A percentile compares a stretch with the other conserved stretches of the same genome.
These are phyloP conservation scores for Pichia sp. DNA, from an alignment of 1,139 yeast genomes.

Conservation along the genomic window DNA sequence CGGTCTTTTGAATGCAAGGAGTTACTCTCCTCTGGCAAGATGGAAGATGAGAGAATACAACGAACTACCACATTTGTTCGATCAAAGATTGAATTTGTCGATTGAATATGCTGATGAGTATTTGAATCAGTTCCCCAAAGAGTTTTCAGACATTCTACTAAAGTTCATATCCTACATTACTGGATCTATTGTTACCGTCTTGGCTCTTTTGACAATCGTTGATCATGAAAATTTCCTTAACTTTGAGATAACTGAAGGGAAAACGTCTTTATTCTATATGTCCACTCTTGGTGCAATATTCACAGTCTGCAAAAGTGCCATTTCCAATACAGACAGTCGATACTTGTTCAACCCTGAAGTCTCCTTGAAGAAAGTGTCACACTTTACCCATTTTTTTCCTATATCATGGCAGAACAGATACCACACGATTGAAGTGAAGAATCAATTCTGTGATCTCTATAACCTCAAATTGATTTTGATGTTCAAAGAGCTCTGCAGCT, in stretches of 20 bases:
- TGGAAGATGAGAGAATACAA: conserved; percentile 95
- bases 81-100: conserved; percentile 68
- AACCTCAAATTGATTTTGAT: conserved; percentile 69
- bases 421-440: conserved; percentile 77
- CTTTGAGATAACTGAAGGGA: conserved; percentile 77
- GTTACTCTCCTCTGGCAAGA: conserved; percentile 88
- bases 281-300: conserved; percentile 71
- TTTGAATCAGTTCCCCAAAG: conserved; percentile 89
- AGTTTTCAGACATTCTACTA: conserved; percentile 57
- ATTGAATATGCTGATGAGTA: conserved; percentile 75
- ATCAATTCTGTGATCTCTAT: conserved; percentile 73
- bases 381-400: conserved; percentile 87
- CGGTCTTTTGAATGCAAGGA: conserved; percentile 74
- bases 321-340: conserved; percentile 37
- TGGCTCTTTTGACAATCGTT: conserved; percentile 75
- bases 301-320: conserved; percentile 30
- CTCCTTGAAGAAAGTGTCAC: conserved; percentile 67
- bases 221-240: conserved; percentile 91
- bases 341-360: conserved; percentile 87
- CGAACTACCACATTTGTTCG: conserved; percentile 84
- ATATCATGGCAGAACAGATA: conserved; percentile 75
- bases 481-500: conserved; percentile 69
- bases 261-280: conserved; percentile 78
- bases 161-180: conserved; percentile 67
- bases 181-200: conserved; percentile 85